Percentiles rank a stretch among this genome's conserved stretches.
These are phyloP conservation scores for Euphorbia tirucalli DNA, from an alignment of 345 rosid genomes.

Conservation along the genomic window DNA sequence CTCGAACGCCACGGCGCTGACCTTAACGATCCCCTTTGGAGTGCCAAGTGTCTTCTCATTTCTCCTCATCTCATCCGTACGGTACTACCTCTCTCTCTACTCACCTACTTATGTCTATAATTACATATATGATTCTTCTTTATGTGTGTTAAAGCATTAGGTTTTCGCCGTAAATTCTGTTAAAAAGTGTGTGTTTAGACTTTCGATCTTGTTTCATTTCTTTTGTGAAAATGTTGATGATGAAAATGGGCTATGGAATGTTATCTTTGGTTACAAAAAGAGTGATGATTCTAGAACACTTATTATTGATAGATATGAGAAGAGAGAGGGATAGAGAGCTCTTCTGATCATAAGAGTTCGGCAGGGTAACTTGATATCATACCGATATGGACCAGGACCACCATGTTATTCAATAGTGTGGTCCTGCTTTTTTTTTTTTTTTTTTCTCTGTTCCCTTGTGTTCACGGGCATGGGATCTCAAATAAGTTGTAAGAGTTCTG, in stretches of 20 bases:
- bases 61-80: constrained; percentile 65
- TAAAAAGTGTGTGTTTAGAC: background rate
- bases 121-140: background rate
- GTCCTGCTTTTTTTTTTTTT: constrained; percentile 15
- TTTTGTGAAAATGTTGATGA: background rate
- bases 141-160: background rate
- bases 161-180: background rate
- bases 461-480: no score
- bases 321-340: background rate
- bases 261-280: background rate
- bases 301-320: background rate
- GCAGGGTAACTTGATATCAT: background rate
- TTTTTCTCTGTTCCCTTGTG: no score
- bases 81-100: constrained; percentile 26
- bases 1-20: constrained; percentile 76
- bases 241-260: background rate
- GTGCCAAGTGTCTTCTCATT: constrained; percentile 74
- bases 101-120: background rate
- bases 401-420: background rate
- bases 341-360: constrained; percentile 5
- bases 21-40: constrained; percentile 84
- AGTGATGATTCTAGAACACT: background rate
- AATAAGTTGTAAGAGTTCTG: background rate
- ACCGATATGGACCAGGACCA: constrained; percentile 14
- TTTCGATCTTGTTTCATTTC: background rate